Conservation (phyloP, 768 basidiomycete species). For the Suillus ampliporus region DNA sequence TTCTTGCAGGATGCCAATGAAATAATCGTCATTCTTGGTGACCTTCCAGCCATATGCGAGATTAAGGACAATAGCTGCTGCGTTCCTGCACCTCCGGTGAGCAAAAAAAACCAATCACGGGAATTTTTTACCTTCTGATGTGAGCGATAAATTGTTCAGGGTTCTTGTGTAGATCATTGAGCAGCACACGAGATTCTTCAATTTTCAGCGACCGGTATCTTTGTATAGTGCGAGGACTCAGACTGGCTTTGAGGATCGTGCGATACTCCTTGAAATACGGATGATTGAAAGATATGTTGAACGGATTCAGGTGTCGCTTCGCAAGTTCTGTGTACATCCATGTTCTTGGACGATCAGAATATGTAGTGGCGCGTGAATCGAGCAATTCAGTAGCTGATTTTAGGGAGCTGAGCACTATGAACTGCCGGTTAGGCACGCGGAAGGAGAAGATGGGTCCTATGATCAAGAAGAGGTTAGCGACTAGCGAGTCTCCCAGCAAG, state of each 20-base stretch:
- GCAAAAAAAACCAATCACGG: neutral
- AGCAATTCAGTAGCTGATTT: neutral
- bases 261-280: conserved; percentile 7
- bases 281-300: conserved; percentile 1
- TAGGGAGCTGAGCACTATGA: conserved; percentile 1
- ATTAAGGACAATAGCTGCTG: neutral
- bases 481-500: neutral
- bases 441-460: conserved; percentile 5
- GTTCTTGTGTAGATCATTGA: neutral
- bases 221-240: neutral
- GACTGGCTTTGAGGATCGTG: neutral
- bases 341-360: conserved; percentile 3
- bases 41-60: conserved; percentile 7
- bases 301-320: neutral
- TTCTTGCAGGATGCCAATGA: neutral
- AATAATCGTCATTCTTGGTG: neutral
- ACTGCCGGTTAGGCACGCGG: neutral
- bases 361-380: neutral
- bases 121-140: neutral
- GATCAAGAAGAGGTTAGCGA: neutral
- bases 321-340: conserved; percentile 8
- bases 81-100: neutral
- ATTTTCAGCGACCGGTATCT: neutral
- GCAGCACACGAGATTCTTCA: neutral
- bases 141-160: neutral